Base-by-base conservation (phyloP, 1,284 basidiomycete genomes). In the Leccinum olivaceoglutinosum region DNA sequence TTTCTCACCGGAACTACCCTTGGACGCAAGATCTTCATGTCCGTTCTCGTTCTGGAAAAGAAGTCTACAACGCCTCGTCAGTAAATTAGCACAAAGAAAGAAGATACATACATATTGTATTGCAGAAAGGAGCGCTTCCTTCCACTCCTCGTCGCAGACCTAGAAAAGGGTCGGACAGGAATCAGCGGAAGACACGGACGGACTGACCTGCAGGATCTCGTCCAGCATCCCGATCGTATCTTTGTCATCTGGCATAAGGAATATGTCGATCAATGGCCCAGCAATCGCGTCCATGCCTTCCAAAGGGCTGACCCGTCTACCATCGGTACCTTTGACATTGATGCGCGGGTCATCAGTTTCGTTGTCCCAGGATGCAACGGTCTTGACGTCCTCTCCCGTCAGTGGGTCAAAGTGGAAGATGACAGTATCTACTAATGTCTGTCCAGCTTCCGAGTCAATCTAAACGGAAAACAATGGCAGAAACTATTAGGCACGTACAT, bases 391-490 rank as follows among this genome's bases (percentile, higher is more conserved):
- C 34, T 82, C 80, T 29, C 93, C 93, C 0, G 90, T 94, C 54
- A 92, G 75, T 0, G 90, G 90, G 68, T 94, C 83, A 60, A 96
- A 77, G 67, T 93, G 89, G 79, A 88, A 94, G 12, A 89, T 71
- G 3, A 94, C 85, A 0, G 91, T 89, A 67, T 89, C 87, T 16
- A 84, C 79, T 46, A 86, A 77, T 12, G 78, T 74, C 70, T 71
- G 56, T 59, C 38, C 56, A 11, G 5, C 11, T 32, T 38, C 44
- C 5, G 7, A 46, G 55, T 74, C 62, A 73, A 59, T 39, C n/a
- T 60, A 53, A 51, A 32, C 44, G 53, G 14, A 21, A 32, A 55
- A 29, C 56, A 59, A 54, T 4, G 46, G 14, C 5, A 34, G 0
- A 16, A 54, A 55, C 10, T 60, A 59, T 41, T 38, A 7, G n/a